A percentile compares a stretch with the other conserved stretches of the same genome.
Conservation (phyloP, 352 stramenopile species). For the Phytophthora citricola region DNA sequence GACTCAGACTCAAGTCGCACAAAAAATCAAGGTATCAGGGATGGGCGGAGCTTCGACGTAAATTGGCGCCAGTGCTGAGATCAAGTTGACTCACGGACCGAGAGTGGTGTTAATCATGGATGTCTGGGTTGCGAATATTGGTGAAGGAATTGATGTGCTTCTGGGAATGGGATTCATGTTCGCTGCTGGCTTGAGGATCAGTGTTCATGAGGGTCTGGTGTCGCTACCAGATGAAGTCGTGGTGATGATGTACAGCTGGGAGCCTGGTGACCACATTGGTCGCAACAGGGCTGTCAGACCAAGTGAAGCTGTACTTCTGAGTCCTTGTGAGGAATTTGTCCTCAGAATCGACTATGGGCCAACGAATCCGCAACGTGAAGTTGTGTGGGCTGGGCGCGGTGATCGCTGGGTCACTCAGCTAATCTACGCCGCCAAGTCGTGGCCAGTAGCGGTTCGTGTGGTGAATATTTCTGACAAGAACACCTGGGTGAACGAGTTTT, state of each 20-base stretch:
- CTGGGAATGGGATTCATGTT: slow-evolving; percentile 45
- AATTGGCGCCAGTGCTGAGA: slow-evolving; percentile 2
- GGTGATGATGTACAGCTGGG: background rate
- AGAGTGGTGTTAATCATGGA: background rate
- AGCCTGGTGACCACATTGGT: background rate
- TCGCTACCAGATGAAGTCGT: slow-evolving; percentile 1
- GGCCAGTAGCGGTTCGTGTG: background rate
- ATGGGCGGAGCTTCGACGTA: slow-evolving; percentile 31
- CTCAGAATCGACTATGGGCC: background rate
- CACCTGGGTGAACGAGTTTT: no score
- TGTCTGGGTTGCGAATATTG: background rate
- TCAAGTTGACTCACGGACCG: slow-evolving; percentile 35
- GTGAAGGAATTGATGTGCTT: slow-evolving; percentile 31
- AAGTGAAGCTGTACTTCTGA: background rate
- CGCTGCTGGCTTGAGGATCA: slow-evolving; percentile 17
- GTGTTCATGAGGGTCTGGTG: slow-evolving; percentile 9
- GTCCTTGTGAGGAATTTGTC: background rate
- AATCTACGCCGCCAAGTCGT: no score
- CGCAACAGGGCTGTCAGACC: background rate
- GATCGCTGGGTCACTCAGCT: no score
- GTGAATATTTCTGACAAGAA: background rate
- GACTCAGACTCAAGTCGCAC: slow-evolving; percentile 4
- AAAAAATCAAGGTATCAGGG: background rate
- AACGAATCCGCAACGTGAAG: no score
- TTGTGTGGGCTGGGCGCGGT: no score